Conservation (phyloP, 2,329 filamentous ascomycete species). For the Aspergillus clavatus region DNA sequence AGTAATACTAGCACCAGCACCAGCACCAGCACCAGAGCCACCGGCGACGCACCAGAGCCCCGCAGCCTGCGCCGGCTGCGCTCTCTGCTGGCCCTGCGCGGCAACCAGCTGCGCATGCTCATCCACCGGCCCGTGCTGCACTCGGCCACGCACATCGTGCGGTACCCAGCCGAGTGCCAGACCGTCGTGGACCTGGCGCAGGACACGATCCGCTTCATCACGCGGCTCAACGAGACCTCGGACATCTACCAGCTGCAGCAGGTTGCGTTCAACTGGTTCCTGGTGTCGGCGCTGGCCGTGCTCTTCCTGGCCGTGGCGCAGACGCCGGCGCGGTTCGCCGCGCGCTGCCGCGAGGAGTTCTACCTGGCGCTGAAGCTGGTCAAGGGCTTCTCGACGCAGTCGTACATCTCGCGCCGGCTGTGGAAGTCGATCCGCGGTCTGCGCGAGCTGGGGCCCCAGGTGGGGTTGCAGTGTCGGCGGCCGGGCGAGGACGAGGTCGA, state of each 20-base stretch:
- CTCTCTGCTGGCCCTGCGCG: slow-evolving; percentile 78
- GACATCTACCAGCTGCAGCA: slow-evolving; percentile 60
- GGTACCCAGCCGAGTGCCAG: slow-evolving; percentile 66
- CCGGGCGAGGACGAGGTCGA: slow-evolving; percentile 1
- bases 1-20: too few species aligned
- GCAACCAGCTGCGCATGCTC: slow-evolving; percentile 84
- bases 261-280: slow-evolving; percentile 61
- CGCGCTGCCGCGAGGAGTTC: slow-evolving; percentile 57
- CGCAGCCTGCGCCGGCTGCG: slow-evolving; percentile 69
- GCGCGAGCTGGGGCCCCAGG: slow-evolving; percentile 55
- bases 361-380: slow-evolving; percentile 61
- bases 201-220: slow-evolving; percentile 58
- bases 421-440: slow-evolving; percentile 60
- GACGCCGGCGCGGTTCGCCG: slow-evolving; percentile 55
- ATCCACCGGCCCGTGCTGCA: slow-evolving; percentile 84
- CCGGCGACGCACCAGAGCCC: slow-evolving; percentile 37
- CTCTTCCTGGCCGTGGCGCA: slow-evolving; percentile 61
- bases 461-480: slow-evolving; percentile 44
- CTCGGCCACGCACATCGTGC: slow-evolving; percentile 66
- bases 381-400: slow-evolving; percentile 56
- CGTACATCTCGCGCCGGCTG: slow-evolving; percentile 56
- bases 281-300: slow-evolving; percentile 58
- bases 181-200: slow-evolving; percentile 61
- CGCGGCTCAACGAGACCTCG: slow-evolving; percentile 55
- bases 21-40: background rate